Evolutionary conservation across 306 rosid species (phyloP).

Genomic region (Pyrus communis): DNA sequence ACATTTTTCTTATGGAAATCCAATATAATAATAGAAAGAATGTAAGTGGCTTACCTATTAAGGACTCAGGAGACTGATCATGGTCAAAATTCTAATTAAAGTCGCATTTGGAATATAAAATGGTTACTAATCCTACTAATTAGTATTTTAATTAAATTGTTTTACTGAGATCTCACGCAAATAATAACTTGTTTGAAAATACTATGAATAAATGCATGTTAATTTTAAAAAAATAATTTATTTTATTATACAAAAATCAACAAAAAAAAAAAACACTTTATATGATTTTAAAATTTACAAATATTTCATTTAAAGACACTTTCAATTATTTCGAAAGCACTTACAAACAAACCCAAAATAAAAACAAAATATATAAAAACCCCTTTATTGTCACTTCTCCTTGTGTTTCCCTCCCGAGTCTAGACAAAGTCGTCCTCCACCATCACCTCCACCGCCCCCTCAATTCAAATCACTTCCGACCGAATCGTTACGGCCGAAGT

Average conservation of each 20-base stretch:
- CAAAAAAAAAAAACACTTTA: no score
- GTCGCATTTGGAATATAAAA: not conserved
- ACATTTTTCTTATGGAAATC: not conserved
- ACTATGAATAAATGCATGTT: fast-evolving
- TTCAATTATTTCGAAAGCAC: no score
- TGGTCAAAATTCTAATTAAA: not conserved
- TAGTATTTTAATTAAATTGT: not conserved
- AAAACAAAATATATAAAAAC: not conserved
- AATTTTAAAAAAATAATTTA: no score
- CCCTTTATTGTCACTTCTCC: not conserved
- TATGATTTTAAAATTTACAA: no score
- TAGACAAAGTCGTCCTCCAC: not conserved
- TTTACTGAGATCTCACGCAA: not conserved
- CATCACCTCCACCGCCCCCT: not conserved
- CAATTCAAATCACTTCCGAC: not conserved
- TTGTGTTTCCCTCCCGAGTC: conserved; percentile 6
- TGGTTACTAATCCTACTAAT: not conserved
- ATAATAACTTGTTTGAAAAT: no score
- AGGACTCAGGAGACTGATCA: not conserved
- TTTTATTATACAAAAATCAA: no score
- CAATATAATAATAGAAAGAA: not conserved
- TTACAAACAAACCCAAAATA: no score
- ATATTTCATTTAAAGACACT: no score
- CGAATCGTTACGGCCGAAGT: not conserved
- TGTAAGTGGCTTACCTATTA: not conserved